Evolutionary conservation across 2,329 filamentous ascomycete species (phyloP).

Genomic region (Fusarium annulatum): DNA sequence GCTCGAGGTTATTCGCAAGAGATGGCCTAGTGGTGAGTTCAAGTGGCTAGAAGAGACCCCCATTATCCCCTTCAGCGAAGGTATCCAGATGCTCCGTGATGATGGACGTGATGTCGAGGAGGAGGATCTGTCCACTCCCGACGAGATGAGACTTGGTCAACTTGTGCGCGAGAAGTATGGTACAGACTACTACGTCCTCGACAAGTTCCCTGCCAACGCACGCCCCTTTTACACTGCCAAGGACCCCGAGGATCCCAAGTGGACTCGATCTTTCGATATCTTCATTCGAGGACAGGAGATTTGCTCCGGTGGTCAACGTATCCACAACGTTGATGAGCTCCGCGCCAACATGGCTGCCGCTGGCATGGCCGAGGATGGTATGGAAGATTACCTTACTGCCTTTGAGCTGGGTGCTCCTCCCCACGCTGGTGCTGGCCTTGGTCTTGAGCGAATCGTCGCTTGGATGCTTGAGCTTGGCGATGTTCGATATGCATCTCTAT

Average conservation of each 20-base stretch:
- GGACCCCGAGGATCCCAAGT: constrained; percentile 75
- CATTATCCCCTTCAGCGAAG: constrained; percentile 82
- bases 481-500: constrained; percentile 87
- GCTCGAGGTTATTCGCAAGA: constrained; percentile 81
- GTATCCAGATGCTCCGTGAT: constrained; percentile 82
- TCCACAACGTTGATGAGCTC: constrained; percentile 82
- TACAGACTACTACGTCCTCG: constrained; percentile 93
- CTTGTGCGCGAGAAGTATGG: constrained; percentile 87
- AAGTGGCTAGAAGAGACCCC: constrained; percentile 89
- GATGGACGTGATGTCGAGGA: constrained; percentile 79
- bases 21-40: constrained; percentile 88
- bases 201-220: constrained; percentile 88
- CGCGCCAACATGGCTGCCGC: constrained; percentile 79
- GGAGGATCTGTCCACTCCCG: constrained; percentile 85
- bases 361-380: constrained; percentile 81
- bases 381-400: constrained; percentile 90
- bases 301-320: constrained; percentile 91
- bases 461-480: constrained; percentile 88
- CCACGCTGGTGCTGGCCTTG: constrained; percentile 90
- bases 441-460: constrained; percentile 88
- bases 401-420: constrained; percentile 91
- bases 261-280: constrained; percentile 95
- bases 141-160: constrained; percentile 87
- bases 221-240: constrained; percentile 94
- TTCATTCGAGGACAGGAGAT: constrained; percentile 95